These are phyloP conservation scores for Flaveria sonorensis DNA, from an alignment of 129 eudicot genomes.

Conservation along the genomic window DNA sequence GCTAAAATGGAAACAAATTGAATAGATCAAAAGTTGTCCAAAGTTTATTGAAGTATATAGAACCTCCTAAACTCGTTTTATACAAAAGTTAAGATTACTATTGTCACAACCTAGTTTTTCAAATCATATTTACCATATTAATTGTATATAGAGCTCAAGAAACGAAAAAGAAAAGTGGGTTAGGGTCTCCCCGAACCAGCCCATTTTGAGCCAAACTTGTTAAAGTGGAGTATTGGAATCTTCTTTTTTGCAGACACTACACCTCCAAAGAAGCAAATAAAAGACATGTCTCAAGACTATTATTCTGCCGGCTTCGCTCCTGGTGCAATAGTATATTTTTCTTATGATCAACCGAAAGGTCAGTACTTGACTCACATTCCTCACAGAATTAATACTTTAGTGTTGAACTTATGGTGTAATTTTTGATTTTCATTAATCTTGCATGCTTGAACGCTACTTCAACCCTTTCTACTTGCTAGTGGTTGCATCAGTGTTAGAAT, in stretches of 20 bases:
- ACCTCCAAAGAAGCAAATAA: conserved; percentile 90
- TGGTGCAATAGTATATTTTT: conserved; percentile 85
- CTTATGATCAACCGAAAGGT: conserved; percentile 80
- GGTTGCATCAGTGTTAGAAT: not conserved
- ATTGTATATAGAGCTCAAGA: not conserved
- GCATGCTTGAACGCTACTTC: not conserved
- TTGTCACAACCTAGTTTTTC: not conserved
- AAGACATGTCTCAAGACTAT: conserved; percentile 66
- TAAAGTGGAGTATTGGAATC: not conserved
- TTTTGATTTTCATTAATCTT: not conserved
- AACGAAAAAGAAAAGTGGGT: conserved; percentile 1
- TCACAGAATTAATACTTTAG: not conserved
- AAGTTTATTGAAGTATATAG: not conserved
- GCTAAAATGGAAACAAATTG: not conserved
- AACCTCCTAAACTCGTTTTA: not conserved
- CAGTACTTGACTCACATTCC: conserved; percentile 4
- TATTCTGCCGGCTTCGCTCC: conserved; percentile 88
- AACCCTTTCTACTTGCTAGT: not conserved
- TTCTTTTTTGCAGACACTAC: conserved; percentile 56
- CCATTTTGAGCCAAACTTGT: conserved; percentile 12
- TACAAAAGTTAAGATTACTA: not conserved
- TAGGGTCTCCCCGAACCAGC: not conserved
- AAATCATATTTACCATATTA: not conserved
- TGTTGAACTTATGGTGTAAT: conserved; percentile 1
- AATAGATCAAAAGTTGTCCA: not conserved